Percentiles rank a stretch among this genome's conserved stretches.
phyloP scores from a whole-genome alignment of 768 basidiomycete genomes.

The Leccinum truebloodii region DNA sequence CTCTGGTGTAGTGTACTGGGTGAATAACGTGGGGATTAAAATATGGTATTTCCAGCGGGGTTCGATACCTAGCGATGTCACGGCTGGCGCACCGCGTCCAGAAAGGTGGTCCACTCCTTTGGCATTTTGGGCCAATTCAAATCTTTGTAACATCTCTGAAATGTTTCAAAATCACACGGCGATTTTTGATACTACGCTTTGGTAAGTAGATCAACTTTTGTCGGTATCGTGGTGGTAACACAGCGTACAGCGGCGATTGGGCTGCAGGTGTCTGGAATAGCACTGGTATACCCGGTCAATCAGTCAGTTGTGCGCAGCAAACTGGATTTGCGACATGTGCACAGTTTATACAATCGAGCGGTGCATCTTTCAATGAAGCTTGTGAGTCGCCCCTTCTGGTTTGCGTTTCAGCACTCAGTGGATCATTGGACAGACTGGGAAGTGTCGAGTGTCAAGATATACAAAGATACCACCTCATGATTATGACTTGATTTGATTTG shows the following conservation, averaged over 20 bases:
- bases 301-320: conserved; percentile 77
- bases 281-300: conserved; percentile 80
- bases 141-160: conserved; percentile 69
- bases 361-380: conserved; percentile 69
- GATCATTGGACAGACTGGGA: conserved; percentile 66
- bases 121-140: conserved; percentile 74
- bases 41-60: conserved; percentile 81
- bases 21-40: conserved; percentile 71
- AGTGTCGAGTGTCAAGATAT: conserved; percentile 73
- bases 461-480: conserved; percentile 44
- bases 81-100: conserved; percentile 70
- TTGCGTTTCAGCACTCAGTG: conserved; percentile 7
- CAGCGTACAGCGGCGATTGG: conserved; percentile 75
- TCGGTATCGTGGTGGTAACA: conserved; percentile 6
- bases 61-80: conserved; percentile 77
- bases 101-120: conserved; percentile 73
- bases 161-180: conserved; percentile 77
- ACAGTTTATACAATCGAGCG: conserved; percentile 72
- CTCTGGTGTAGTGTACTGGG: too few species aligned
- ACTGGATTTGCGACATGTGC: conserved; percentile 84
- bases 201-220: conserved; percentile 42
- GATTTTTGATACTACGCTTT: conserved; percentile 87
- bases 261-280: conserved; percentile 75
- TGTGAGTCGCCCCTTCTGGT: conserved; percentile 52
- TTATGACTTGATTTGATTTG: conserved; percentile 4